Evolutionary conservation across 768 basidiomycete genomes (phyloP).

Genomic region (Lanmaoa rubissima): DNA sequence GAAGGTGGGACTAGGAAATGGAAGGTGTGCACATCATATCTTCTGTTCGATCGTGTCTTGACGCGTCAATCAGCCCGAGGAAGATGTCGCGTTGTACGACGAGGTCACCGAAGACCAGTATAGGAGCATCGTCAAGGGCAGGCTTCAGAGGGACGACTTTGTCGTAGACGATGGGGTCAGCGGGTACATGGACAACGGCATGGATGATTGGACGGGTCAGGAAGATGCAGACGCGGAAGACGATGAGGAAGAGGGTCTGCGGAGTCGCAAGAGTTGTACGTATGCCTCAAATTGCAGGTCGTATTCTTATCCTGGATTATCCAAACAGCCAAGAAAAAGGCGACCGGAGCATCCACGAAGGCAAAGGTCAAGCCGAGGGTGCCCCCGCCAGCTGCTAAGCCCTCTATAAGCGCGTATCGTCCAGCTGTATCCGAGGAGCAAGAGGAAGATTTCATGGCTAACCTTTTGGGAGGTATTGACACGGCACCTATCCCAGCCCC

Average conservation of each 20-base stretch:
- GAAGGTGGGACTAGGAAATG: conserved; percentile 57
- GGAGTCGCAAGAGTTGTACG: conserved; percentile 43
- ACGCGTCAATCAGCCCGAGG: conserved; percentile 40
- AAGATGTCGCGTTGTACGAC: conserved; percentile 78
- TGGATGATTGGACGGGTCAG: conserved; percentile 85
- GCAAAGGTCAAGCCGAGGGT: conserved; percentile 42
- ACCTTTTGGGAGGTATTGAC: conserved; percentile 73
- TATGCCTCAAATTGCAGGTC: background rate
- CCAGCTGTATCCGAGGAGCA: conserved; percentile 71
- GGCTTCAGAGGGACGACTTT: conserved; percentile 88
- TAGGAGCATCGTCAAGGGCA: conserved; percentile 73
- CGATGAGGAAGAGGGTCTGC: conserved; percentile 39
- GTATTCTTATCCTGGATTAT: conserved; percentile 6
- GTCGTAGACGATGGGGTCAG: conserved; percentile 90
- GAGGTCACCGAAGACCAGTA: conserved; percentile 91
- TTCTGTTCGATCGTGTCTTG: conserved; percentile 8
- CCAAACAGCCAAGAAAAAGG: conserved; percentile 30
- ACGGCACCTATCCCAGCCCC: conserved; percentile 39
- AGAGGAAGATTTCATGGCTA: conserved; percentile 88
- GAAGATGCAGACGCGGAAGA: conserved; percentile 56
- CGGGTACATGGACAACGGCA: conserved; percentile 94
- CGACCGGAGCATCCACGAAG: conserved; percentile 25
- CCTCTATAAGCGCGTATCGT: conserved; percentile 78
- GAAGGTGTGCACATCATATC: conserved; percentile 44
- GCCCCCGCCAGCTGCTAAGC: conserved; percentile 49